Evolutionary conservation across 1,284 basidiomycete species (phyloP), one percentile per base, ranked within the genome.

Genomic region (Heterobasidion annosum): DNA sequence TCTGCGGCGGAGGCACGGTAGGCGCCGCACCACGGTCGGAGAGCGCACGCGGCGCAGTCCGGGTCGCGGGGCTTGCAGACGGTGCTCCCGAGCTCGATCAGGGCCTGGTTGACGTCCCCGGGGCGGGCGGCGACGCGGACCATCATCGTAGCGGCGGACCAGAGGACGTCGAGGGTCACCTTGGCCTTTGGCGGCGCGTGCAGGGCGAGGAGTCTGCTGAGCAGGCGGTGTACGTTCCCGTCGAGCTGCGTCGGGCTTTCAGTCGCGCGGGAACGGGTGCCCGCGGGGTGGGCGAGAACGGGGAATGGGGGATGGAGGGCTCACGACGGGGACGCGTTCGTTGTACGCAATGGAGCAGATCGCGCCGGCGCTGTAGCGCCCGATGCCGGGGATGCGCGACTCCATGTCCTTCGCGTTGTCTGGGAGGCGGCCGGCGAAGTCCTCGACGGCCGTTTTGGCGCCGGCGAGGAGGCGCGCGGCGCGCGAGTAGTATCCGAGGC

Each of bases 331-430:
- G 9, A 82, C 88, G 56, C 79, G 78, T 59, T 92, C 80, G 37
- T 88, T 89, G 63, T 93, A 95, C 2, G 92, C 92, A 66, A 97
- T 97, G 1, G 89, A 92, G 59, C 83, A 84, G 56, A 97, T 93
- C 8, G 93, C 93, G 18, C 93, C 91, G 32, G 86, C 84, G 52
- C 92, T 97, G 67, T 98, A 98, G 42, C 91, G 76, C 37, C 94
- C 94, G 40, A 98, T 88, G 1, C 95, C 94, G 34, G 93, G 90
- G 46, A 98, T 88, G 56, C 87, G 78, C 52, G 83, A 80, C 69
- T 96, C 85, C 76, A 99, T 82, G 15, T 85, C 83, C 59, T 81
- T 81, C 0, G 91, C 88, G 59, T 88, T 88, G 51, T 81, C 74
- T 0, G 96, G 96, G 8, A 99, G 77, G 52, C 77, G 73, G 33